These are phyloP conservation scores for Anisodus tanguticus DNA, from an alignment of 257 asterid genomes.

Conservation along the genomic window DNA sequence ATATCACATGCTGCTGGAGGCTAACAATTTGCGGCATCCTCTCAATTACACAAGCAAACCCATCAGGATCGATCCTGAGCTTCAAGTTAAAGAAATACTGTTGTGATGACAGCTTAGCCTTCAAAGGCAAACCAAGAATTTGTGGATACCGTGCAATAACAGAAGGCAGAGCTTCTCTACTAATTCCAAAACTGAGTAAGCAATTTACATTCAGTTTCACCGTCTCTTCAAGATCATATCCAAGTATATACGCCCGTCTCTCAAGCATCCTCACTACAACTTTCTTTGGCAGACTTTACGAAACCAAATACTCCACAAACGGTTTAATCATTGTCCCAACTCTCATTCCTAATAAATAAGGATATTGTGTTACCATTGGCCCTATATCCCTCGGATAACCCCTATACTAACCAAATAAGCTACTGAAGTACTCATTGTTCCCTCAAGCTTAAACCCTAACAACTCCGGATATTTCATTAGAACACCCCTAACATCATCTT, in stretches of 20 bases:
- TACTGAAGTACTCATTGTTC: conserved; percentile 90
- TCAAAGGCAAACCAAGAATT: conserved; percentile 82
- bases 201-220: conserved; percentile 86
- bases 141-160: conserved; percentile 84
- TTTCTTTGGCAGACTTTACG: conserved; percentile 73
- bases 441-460: conserved; percentile 88
- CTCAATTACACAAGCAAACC: conserved; percentile 72
- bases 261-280: conserved; percentile 79
- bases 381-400: conserved; percentile 90
- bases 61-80: conserved; percentile 82
- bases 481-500: conserved; percentile 78
- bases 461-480: conserved; percentile 86
- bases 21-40: conserved; percentile 82
- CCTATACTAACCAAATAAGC: conserved; percentile 92
- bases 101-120: conserved; percentile 83
- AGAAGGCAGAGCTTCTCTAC: conserved; percentile 60
- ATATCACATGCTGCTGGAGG: conserved; percentile 75
- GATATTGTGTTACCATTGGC: conserved; percentile 91
- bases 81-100: conserved; percentile 80
- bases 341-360: conserved; percentile 87
- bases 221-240: conserved; percentile 74
- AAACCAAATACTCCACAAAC: conserved; percentile 80
- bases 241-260: conserved; percentile 81
- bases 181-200: conserved; percentile 77
- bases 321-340: conserved; percentile 94